Evolutionary conservation across 768 basidiomycete species (phyloP), one percentile per base, ranked within the genome.

Genomic region (Vararia minispora): DNA sequence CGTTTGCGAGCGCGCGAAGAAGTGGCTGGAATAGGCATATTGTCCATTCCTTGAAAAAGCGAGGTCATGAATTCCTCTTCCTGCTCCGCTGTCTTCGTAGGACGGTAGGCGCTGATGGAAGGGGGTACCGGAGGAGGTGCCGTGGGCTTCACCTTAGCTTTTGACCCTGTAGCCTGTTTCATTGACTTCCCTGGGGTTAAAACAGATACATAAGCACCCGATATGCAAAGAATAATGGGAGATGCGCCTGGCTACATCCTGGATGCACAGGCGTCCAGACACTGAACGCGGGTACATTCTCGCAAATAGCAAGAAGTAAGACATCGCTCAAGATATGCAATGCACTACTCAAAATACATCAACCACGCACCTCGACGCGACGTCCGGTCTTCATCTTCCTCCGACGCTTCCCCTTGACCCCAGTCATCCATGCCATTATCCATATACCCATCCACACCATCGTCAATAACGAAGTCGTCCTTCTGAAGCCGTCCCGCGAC

Each of bases 391-490:
- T 72, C 72, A 37, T 75, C 76, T 6, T 70, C 68, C 21, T 69
- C 71, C n/a, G 72, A 69, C 33, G 71, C 66, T 21, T 69, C 66
- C 7, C 64, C 72, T 20, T 69, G 71, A 23, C 71, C 74, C 81
- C 88, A 97, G 52, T 94, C 91, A 42, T 98, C 95, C 78, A 90
- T 80, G 4, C 95, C 95, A 53, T 95, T 88, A 63, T 99, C 95
- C 56, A 82, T 79, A 51, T 99, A 98, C 5, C 89, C 95, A 11
- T 67, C 72, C 0, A 82, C 72, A 20, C 90, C 90, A 61, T 98
- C 95, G 52, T 98, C 95, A 26, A 84, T 80, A 14, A 98, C 87
- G 45, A 99, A 99, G 57, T 99, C 95, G 47, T 97, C 90, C 48
- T 66, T 65, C 42, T 85, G 79, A 6, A 95, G 68, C 13, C 95